Percentiles rank a stretch among this genome's conserved stretches.
Evolutionary conservation across 2,329 filamentous ascomycete species (phyloP).

Genomic region (Fusarium humuli): DNA sequence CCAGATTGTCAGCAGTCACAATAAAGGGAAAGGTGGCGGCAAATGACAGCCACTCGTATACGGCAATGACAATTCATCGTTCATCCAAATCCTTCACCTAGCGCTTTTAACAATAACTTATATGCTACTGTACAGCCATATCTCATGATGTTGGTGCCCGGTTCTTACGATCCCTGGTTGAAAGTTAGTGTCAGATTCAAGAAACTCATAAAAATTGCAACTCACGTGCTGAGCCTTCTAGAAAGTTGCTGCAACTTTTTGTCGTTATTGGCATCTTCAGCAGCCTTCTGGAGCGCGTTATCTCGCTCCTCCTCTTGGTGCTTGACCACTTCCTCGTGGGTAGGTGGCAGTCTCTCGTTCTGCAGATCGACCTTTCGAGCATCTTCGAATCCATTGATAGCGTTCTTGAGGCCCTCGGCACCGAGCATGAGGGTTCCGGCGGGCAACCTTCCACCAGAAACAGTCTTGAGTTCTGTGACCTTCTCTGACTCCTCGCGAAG

Average conservation of each 20-base stretch:
- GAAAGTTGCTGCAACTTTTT: constrained; percentile 87
- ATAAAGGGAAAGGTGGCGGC: constrained; percentile 36
- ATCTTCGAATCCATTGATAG: constrained; percentile 96
- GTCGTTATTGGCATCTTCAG: constrained; percentile 91
- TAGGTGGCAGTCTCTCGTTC: constrained; percentile 94
- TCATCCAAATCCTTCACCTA: constrained; percentile 37
- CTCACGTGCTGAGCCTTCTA: constrained; percentile 91
- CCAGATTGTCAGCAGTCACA: constrained; percentile 35
- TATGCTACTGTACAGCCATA: constrained; percentile 45
- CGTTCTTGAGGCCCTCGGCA: constrained; percentile 98
- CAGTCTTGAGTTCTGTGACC: constrained; percentile 97
- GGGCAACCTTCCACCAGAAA: constrained; percentile 89
- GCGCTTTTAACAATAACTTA: constrained; percentile 39
- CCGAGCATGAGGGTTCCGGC: constrained; percentile 98
- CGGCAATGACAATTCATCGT: constrained; percentile 32
- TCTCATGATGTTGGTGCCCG: constrained; percentile 45
- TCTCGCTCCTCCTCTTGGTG: constrained; percentile 84
- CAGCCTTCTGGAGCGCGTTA: constrained; percentile 86
- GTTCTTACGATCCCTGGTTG: constrained; percentile 46
- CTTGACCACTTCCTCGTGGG: constrained; percentile 88
- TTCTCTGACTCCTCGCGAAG: constrained; percentile 96
- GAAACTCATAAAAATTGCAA: neutral
- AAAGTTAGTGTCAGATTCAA: neutral
- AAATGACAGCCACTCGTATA: constrained; percentile 33
- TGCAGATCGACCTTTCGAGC: constrained; percentile 96